Base-by-base conservation (phyloP, 1,139 yeast species). In the Debaryomycetaceae sp. region DNA sequence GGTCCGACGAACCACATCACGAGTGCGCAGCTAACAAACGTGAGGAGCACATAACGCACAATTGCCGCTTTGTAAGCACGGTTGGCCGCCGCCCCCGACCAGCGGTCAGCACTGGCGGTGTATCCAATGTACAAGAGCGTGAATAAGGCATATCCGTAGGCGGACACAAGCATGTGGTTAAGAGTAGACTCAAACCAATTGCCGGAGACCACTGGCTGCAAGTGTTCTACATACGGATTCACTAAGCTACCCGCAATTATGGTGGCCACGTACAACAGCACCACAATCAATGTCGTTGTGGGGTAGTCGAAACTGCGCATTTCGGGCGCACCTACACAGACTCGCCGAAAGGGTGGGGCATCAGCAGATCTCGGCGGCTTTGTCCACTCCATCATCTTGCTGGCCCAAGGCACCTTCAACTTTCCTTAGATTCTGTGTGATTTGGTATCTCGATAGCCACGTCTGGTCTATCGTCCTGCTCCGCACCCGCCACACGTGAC, bases 1-100 rank as follows among this genome's bases (percentile, higher is more conserved):
- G 65, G 59, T 0, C 76, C 77, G 35, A 71, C 65, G 37, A 56
- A 64, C 78, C 78, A 70, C 14, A 55, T 48, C 19, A 56, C 55
- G 19, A 58, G 29, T 5, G 39, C 23, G 0, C 53, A 12, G 6
- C 41, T 43, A 2, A 56, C 30, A 5, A 35, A 25, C 2, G 53
- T 44, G 24, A 47, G 45, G 12, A 42, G n/a, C 1, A 25, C 31
- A 31, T 49, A 58, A 7, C 29, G 31, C 14, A 32, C 18, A 4
- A 41, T 27, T 27, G 23, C 16, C 14, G n/a, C n/a, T 10, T n/a
- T 18, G 20, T 16, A 27, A 27, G 6, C 14, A 5, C 4, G 29
- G n/a, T n/a, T n/a, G n/a, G n/a, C n/a, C n/a, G n/a, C n/a, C n/a
- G 16, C 16, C 11, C 12, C 22, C 10, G 11, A 12, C 41, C 48